Conservation (phyloP, 257 asterid species). For the Solanum clarkiae region DNA sequence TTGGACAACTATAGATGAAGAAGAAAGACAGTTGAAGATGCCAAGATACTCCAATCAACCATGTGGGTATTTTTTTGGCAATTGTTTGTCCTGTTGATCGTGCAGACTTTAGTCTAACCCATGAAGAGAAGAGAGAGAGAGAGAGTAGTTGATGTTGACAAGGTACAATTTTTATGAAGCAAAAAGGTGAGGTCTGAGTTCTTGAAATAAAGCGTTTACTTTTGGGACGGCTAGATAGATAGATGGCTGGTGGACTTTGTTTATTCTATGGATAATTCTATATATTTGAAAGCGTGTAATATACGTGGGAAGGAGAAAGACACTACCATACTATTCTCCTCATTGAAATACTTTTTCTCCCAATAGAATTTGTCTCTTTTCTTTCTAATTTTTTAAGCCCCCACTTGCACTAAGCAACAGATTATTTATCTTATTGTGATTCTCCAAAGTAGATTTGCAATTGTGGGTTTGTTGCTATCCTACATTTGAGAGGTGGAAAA, state of each 20-base stretch:
- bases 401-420: slow-evolving; percentile 16
- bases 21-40: slow-evolving; percentile 28
- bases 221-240: slow-evolving; percentile 47
- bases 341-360: not conserved
- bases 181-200: slow-evolving; percentile 48
- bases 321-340: not conserved
- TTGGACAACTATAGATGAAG: slow-evolving; percentile 8
- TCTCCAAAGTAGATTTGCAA: not conserved
- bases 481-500: not conserved
- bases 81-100: slow-evolving; percentile 26
- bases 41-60: slow-evolving; percentile 30
- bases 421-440: not conserved
- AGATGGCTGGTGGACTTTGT: slow-evolving; percentile 51
- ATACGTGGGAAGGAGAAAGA: slow-evolving; percentile 17
- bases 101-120: slow-evolving; percentile 34
- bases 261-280: slow-evolving; percentile 4
- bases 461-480: not conserved
- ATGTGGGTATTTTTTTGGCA: slow-evolving; percentile 23
- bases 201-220: slow-evolving; percentile 74
- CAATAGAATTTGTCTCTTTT: not conserved
- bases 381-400: not conserved
- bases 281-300: slow-evolving; percentile 24
- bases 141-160: slow-evolving; percentile 73
- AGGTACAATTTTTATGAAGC: slow-evolving; percentile 35
- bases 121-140: slow-evolving; percentile 9